These are phyloP conservation scores for Platismatia glauca DNA, from an alignment of 495 filamentous ascomycete species.

Conservation along the genomic window DNA sequence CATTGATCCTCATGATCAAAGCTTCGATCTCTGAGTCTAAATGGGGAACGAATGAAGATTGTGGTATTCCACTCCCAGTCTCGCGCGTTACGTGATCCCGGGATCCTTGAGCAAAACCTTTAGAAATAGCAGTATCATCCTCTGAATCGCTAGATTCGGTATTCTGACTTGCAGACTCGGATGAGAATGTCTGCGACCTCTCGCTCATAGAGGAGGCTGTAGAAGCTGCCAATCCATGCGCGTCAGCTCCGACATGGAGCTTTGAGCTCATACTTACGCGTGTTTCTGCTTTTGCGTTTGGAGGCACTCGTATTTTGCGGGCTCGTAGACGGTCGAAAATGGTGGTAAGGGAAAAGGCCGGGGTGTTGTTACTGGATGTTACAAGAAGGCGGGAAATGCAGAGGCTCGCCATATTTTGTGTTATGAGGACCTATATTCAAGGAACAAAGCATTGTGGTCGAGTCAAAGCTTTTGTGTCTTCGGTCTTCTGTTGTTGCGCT, in stretches of 20 bases:
- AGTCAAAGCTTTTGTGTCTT: conserved; percentile 1
- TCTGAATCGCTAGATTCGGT: not conserved
- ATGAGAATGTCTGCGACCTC: not conserved
- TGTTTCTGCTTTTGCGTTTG: not conserved
- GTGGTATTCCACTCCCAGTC: not conserved
- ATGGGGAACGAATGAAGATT: not conserved
- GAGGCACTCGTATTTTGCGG: not conserved
- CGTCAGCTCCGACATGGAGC: not conserved
- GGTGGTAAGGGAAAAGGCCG: not conserved
- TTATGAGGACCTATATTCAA: not conserved
- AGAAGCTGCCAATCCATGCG: not conserved
- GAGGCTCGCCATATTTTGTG: conserved; percentile 5
- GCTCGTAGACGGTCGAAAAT: not conserved
- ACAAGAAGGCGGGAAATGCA: conserved; percentile 4
- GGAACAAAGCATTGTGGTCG: conserved; percentile 1
- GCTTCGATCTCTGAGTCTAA: conserved; percentile 18
- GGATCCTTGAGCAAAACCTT: not conserved
- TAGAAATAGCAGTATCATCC: not conserved
- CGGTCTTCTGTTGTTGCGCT: not conserved
- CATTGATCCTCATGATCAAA: conserved; percentile 13
- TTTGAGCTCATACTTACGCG: not conserved
- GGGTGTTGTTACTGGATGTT: not conserved
- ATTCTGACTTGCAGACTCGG: not conserved
- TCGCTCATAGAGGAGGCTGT: not conserved
- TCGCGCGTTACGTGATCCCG: not conserved